A percentile compares a stretch with the other conserved stretches of the same genome.
Evolutionary conservation across 177 flowering plant species (phyloP).

Genomic region (Vitis hybrid): DNA sequence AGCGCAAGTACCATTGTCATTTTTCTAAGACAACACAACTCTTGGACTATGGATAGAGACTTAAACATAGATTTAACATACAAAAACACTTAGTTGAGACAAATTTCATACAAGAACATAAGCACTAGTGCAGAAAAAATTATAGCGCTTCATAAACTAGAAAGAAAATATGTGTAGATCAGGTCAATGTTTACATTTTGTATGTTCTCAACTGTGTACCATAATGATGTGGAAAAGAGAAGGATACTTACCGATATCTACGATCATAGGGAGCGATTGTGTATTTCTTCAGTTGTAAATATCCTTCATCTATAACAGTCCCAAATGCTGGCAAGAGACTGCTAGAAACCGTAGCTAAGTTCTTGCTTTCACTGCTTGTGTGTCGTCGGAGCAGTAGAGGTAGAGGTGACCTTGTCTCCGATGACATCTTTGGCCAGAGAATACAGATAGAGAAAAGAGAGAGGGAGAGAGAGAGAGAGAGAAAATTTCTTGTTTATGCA

Average conservation of each 20-base stretch:
- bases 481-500: neutral
- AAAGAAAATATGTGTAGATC: no score
- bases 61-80: no score
- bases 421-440: slow-evolving; percentile 2
- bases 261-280: slow-evolving; percentile 79
- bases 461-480: slow-evolving; percentile 6
- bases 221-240: neutral
- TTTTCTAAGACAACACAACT: no score
- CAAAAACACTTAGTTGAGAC: no score
- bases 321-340: slow-evolving; percentile 83
- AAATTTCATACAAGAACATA: no score
- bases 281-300: slow-evolving; percentile 33
- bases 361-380: slow-evolving; percentile 45
- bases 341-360: slow-evolving; percentile 69
- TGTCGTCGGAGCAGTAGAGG: slow-evolving; percentile 41
- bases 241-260: slow-evolving; percentile 54
- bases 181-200: no score
- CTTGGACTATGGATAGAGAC: no score
- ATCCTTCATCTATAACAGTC: slow-evolving; percentile 53
- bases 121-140: no score
- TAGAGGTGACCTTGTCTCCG: slow-evolving; percentile 40
- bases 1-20: no score
- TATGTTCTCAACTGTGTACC: no score
- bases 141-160: no score
- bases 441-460: neutral